These are phyloP conservation scores for Lycium barbarum DNA, from an alignment of 257 asterid species.

Conservation along the genomic window DNA sequence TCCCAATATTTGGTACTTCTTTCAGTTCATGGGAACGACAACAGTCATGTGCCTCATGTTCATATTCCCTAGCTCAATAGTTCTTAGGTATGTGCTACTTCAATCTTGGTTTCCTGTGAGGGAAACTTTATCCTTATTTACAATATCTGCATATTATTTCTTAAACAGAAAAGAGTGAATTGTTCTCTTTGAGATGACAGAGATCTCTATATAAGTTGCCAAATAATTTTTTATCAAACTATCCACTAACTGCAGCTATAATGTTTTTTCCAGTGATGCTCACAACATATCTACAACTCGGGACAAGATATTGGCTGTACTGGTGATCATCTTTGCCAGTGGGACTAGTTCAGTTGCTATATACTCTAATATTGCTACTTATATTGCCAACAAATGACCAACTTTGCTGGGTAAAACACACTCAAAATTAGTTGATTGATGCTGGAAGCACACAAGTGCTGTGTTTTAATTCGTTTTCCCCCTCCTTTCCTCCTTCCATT, in stretches of 20 bases:
- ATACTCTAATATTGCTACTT: slow-evolving; percentile 56
- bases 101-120: neutral
- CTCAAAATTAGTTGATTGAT: neutral
- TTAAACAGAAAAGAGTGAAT: neutral
- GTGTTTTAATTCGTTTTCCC: neutral
- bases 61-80: slow-evolving; percentile 89
- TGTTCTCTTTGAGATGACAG: neutral
- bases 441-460: neutral
- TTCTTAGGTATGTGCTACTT: slow-evolving; percentile 65
- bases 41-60: slow-evolving; percentile 94
- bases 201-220: neutral
- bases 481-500: too few relatives aligned
- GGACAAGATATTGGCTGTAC: slow-evolving; percentile 69
- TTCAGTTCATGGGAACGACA: slow-evolving; percentile 95
- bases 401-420: neutral
- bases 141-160: neutral
- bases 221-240: neutral
- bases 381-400: slow-evolving; percentile 44
- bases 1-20: slow-evolving; percentile 95
- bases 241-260: neutral
- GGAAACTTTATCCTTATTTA: neutral
- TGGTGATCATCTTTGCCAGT: slow-evolving; percentile 75
- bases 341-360: slow-evolving; percentile 88
- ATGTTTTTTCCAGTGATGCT: slow-evolving; percentile 62
- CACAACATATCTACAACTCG: slow-evolving; percentile 59